Base-by-base conservation (phyloP, 148 eudicot species). In the Amaranthus hypochondriacus region DNA sequence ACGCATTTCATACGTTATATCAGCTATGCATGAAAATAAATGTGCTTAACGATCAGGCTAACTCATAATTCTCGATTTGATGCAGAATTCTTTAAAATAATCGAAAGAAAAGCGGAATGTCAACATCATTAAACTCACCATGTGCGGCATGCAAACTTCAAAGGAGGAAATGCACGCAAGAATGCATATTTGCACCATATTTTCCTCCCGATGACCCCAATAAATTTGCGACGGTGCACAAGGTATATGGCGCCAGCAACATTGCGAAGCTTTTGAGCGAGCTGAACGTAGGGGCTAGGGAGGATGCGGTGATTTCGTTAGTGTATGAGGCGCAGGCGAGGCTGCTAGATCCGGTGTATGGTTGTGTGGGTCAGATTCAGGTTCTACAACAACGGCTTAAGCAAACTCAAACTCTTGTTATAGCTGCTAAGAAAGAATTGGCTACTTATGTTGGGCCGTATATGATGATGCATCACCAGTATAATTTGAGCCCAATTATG, bases 261-360 rank as follows among this genome's bases (percentile, higher is more conserved):
- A 92, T 92, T 2, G 86, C 95, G 0, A 92, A 92, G 68, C 83
- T 92, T 5, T 85, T 92, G 39, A 89, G 87, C 51, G 95, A 89
- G 4, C 82, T 92, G 3, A 49, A 63, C 52, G 57, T 85, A 0
- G 42, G 73, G 6, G 88, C 89, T 66, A 80, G 97, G 1, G 92
- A 90, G 68, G 97, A 92, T 50, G 97, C 95, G 0, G 97, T 92
- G 3, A 90, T 88, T 66, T 88, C 97, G 2, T 70, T 92, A 0
- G 95, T 89, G 2, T 92, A 88, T 39, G 97, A 92, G 80, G 97
- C 97, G 0, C 92, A 89, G 64, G 84, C 87, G 0, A 80, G 97
- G 9, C 79, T 87, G 0, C 78, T 84, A 0, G 97, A 92, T 77
- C 95, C 97, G 1, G 97, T 92, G 0, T 92, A 92, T 10, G 97